Evolutionary conservation across 2,329 filamentous ascomycete genomes (phyloP), one percentile per base, ranked within the genome.

Genomic region (Daldinia sp.): DNA sequence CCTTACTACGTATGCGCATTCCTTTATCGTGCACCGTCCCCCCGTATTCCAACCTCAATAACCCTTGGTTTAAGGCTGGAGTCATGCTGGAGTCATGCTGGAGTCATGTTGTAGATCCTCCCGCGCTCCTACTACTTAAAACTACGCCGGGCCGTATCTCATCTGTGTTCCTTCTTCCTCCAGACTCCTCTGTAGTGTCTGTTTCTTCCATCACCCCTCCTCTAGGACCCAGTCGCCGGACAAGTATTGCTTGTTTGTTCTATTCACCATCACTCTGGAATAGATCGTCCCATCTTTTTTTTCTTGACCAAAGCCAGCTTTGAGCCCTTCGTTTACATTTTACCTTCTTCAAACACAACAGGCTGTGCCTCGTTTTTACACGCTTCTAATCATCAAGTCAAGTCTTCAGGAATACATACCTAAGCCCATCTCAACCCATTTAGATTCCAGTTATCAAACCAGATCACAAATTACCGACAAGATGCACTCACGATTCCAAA

Each of bases 401-500:
- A 50, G 25, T 21, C 29, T 10, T n/a, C 23, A 34, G 4, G 50
- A 37, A 57, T 58, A 37, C 50, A 57, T 58, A 37, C 50, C 54
- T 45, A 3, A 50, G 27, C 45, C 39, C 37, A 25, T 52, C 35
- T 27, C 30, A 25, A 19, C n/a, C n/a, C 32, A 13, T 21, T 48
- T 19, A 48, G n/a, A 29, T 21, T 11, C 54, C 25, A 53, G 9
- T 29, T 39, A 51, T 21, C 25, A 19, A 34, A 25, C 35, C 15
- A 48, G 9, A 62, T n/a, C n/a, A 32, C 45, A 57, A 58, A 58
- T 30, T 39, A 51, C 64, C 63, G 58, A 62, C 74, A 79, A 70
- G 37, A 83, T 83, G 82, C 79, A 82, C 68, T 71, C 77, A 45
- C 81, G 81, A 70, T 81, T 85, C 76, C 79, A 85, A 63, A 73